These are phyloP conservation scores for Xylariaceae sp. DNA, from an alignment of 2,329 filamentous ascomycete species.

Conservation along the genomic window DNA sequence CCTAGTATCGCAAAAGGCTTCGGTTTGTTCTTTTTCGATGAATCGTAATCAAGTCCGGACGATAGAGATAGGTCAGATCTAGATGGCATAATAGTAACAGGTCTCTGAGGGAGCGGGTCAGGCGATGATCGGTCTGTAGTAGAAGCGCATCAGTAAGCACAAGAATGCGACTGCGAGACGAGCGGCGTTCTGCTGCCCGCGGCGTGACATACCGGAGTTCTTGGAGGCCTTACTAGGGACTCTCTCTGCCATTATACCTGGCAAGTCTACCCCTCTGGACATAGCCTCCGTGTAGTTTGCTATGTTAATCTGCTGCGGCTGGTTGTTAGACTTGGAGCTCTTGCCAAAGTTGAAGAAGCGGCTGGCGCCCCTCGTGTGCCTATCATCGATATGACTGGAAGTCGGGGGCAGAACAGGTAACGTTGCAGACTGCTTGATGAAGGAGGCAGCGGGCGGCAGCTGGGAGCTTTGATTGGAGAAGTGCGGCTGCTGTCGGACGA, in stretches of 20 bases:
- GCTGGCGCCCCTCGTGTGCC: slow-evolving; percentile 31
- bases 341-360: slow-evolving; percentile 34
- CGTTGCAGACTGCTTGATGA: slow-evolving; percentile 22
- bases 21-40: slow-evolving; percentile 45
- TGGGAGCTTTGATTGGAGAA: slow-evolving; percentile 21
- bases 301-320: slow-evolving; percentile 25
- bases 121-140: slow-evolving; percentile 29
- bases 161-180: slow-evolving; percentile 10
- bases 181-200: not conserved
- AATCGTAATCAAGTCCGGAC: slow-evolving; percentile 45
- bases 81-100: slow-evolving; percentile 39
- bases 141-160: slow-evolving; percentile 24
- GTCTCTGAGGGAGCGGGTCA: slow-evolving; percentile 37
- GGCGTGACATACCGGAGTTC: slow-evolving; percentile 28
- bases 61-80: slow-evolving; percentile 50
- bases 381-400: slow-evolving; percentile 24
- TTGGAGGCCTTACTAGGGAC: slow-evolving; percentile 30
- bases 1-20: slow-evolving; percentile 51
- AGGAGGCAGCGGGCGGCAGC: slow-evolving; percentile 19
- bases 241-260: slow-evolving; percentile 27
- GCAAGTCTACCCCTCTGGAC: slow-evolving; percentile 29
- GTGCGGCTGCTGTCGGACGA: slow-evolving; percentile 20
- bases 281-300: slow-evolving; percentile 26
- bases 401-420: slow-evolving; percentile 17
- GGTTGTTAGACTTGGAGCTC: slow-evolving; percentile 23